phyloP scores from a whole-genome alignment of 1,284 basidiomycete species.

The Papiliotrema nemorosa region DNA sequence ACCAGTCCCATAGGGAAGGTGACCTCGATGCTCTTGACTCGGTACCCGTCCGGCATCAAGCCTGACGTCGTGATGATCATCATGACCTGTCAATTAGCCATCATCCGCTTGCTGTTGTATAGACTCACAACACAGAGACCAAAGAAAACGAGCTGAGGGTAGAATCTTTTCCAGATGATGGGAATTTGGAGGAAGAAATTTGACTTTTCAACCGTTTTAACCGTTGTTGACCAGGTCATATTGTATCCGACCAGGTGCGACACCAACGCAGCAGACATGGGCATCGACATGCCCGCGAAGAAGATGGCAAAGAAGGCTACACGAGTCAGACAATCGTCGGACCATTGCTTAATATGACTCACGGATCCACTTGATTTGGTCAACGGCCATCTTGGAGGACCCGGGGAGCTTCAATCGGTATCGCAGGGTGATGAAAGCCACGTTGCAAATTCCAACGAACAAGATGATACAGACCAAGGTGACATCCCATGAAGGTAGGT shows the following conservation, averaged over 20 bases:
- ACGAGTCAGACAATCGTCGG: neutral
- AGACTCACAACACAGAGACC: constrained; percentile 50
- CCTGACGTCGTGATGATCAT: constrained; percentile 26
- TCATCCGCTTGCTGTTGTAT: neutral
- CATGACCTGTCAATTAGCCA: constrained; percentile 13
- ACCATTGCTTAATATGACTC: constrained; percentile 7
- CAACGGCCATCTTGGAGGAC: constrained; percentile 56
- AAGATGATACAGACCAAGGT: constrained; percentile 66
- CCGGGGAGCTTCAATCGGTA: constrained; percentile 67
- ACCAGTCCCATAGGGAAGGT: constrained; percentile 31
- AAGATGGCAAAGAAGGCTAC: constrained; percentile 66
- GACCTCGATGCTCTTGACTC: constrained; percentile 25
- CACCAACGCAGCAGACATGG: constrained; percentile 68
- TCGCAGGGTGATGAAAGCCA: constrained; percentile 66
- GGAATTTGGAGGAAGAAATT: constrained; percentile 88
- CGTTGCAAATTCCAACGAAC: constrained; percentile 68
- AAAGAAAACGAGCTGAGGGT: constrained; percentile 60
- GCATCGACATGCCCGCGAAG: constrained; percentile 72
- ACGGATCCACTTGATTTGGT: constrained; percentile 65
- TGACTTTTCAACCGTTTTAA: constrained; percentile 71
- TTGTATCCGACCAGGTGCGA: constrained; percentile 78
- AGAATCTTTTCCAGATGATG: constrained; percentile 69
- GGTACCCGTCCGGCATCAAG: constrained; percentile 28
- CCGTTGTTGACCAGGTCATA: constrained; percentile 63
- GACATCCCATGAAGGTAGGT: constrained; percentile 38